Evolutionary conservation across 805 yeast genomes (phyloP), one percentile per base, ranked within the genome.

Genomic region (Ogataea angusta): DNA sequence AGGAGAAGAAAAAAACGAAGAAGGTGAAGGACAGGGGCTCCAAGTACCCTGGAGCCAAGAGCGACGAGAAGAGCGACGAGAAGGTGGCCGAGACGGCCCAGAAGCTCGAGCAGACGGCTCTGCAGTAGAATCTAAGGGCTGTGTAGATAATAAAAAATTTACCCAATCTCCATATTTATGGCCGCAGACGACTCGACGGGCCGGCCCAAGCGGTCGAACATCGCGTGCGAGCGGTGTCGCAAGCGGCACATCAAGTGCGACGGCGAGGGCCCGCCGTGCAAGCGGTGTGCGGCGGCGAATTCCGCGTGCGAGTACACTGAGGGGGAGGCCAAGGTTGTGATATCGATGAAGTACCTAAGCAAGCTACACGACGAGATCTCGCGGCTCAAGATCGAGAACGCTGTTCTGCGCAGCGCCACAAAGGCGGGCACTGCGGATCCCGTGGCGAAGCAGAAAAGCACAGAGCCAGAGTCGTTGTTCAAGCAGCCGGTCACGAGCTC

Each of bases 11-110:
- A 69, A 78, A 76, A 62, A 84, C 78, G 62, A 85, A 80, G 64
- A 78, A 78, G 68, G 85, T 79, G 59, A 89, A 89, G 72, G 80
- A 86, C 61, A 87, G 88, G 67, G 98, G 98, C 47, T 60, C 88
- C n/a, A 78, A 78, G 66, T 87, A 85, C 74, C 96, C 96, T 30
- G 96, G 95, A 53, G 73, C 69, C 30, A 57, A 60, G 40, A 50
- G 59, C 12, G 58, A 49, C 13, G 29, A 62, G 4, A 56, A 62
- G 39, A 63, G 53, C 26, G 57, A 70, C 26, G 63, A 67, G 45
- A 59, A 67, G 53, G 58, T 73, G 34, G 67, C 66, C 33, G 64
- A 63, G 38, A 53, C 74, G 31, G 17, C 19, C 12, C 19, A 10
- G 63, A 16, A 37, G 16, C 30, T 30, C 10, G 35, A 30, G 22